A percentile compares a stretch with the other conserved stretches of the same genome.
phyloP scores from a whole-genome alignment of 148 eudicot genomes.

The Linanthus parryae region DNA sequence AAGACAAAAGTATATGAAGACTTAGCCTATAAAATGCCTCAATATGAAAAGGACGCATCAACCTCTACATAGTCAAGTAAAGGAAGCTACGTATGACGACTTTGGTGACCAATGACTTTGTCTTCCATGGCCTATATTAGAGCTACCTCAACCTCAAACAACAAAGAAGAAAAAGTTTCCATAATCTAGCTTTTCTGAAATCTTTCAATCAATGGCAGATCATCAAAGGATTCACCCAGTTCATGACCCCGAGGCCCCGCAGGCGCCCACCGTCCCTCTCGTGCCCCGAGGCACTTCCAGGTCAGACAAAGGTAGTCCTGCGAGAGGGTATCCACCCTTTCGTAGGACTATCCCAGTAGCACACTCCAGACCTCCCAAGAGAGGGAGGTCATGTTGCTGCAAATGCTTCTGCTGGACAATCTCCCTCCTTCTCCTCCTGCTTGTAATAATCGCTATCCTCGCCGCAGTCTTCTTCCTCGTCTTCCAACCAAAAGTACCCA shows the following conservation, averaged over 20 bases:
- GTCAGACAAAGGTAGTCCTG: conserved; percentile 29
- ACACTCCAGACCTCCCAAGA: conserved; percentile 32
- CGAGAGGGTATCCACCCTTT: conserved; percentile 11
- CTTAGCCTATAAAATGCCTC: too few relatives aligned
- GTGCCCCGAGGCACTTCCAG: conserved; percentile 21
- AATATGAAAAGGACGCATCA: too few relatives aligned
- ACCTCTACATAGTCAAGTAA: too few relatives aligned
- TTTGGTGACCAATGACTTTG: too few relatives aligned
- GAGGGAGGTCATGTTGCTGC: conserved; percentile 18
- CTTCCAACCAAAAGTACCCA: conserved; percentile 59
- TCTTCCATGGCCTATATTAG: too few relatives aligned
- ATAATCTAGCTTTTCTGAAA: too few relatives aligned
- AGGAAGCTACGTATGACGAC: too few relatives aligned
- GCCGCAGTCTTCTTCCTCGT: conserved; percentile 50
- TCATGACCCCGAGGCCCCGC: conserved; percentile 27
- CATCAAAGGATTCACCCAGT: conserved; percentile 35
- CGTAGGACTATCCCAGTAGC: conserved; percentile 20
- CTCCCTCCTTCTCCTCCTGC: conserved; percentile 24
- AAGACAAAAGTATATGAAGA: too few relatives aligned
- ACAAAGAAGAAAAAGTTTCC: too few relatives aligned
- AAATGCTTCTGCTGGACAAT: conserved; percentile 39
- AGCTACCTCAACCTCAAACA: too few relatives aligned
- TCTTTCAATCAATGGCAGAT: conserved; percentile 26
- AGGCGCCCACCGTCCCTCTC: conserved; percentile 26
- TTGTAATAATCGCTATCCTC: conserved; percentile 33